Conservation (phyloP, 176 grass and related monocot species). For the Oryza glumipatula region DNA sequence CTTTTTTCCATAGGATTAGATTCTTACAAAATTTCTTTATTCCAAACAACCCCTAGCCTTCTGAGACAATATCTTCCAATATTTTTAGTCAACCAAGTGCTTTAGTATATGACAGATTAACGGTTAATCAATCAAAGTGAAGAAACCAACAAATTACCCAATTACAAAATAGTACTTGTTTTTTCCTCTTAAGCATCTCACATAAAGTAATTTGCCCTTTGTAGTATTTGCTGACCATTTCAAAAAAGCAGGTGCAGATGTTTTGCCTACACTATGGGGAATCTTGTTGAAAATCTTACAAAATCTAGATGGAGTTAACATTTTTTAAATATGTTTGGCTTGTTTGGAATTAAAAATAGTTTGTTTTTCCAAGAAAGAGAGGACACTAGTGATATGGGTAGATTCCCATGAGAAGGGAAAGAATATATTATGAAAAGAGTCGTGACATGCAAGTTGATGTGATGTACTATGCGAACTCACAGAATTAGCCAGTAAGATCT, state of each 20-base stretch:
- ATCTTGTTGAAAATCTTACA: neutral
- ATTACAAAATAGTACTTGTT: neutral
- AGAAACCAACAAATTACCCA: neutral
- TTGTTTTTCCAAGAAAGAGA: neutral
- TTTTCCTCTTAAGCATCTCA: neutral
- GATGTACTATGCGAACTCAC: neutral
- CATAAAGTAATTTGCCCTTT: neutral
- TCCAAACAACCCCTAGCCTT: neutral
- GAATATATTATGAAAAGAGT: conserved; percentile 11
- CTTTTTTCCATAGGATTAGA: too few species aligned
- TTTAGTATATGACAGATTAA: neutral
- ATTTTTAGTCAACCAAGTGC: neutral
- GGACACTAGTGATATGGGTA: neutral
- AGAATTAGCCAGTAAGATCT: neutral
- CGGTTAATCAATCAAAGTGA: neutral
- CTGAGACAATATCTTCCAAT: neutral
- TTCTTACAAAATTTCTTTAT: too few species aligned
- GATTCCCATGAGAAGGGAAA: neutral
- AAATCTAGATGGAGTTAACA: neutral
- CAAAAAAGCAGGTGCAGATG: neutral
- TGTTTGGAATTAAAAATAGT: neutral
- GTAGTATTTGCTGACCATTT: neutral
- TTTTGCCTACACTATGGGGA: neutral
- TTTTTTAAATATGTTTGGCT: neutral
- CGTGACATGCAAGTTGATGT: neutral